Evolutionary conservation across 495 filamentous ascomycete genomes (phyloP).

Genomic region (Penicillium daleae): DNA sequence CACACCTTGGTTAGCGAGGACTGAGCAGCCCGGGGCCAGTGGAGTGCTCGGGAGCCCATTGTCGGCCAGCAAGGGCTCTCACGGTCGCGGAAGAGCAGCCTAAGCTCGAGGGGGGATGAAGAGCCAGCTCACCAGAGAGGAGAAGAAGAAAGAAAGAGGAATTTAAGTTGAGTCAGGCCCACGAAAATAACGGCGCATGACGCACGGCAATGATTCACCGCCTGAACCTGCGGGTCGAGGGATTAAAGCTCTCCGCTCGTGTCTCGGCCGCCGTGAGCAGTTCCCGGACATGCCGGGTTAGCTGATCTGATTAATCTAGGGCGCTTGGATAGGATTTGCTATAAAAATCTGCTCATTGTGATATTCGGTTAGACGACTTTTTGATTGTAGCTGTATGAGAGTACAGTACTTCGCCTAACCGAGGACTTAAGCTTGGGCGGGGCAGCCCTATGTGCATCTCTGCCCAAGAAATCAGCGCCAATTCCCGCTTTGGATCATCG

Average conservation of each 20-base stretch:
- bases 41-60: conserved; percentile 45
- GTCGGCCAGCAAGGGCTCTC: conserved; percentile 8
- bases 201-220: conserved; percentile 31
- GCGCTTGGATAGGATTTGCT: background rate
- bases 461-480: background rate
- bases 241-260: conserved; percentile 10
- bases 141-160: conserved; percentile 6
- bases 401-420: background rate
- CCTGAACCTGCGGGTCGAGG: conserved; percentile 24
- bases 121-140: conserved; percentile 2
- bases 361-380: background rate
- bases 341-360: background rate
- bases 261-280: background rate
- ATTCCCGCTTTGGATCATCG: background rate
- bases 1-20: conserved; percentile 38
- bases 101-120: conserved; percentile 1
- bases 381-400: background rate
- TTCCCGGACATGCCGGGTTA: background rate
- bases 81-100: conserved; percentile 7
- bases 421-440: conserved; percentile 2
- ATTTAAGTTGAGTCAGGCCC: conserved; percentile 17
- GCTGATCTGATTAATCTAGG: background rate
- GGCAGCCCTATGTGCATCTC: background rate
- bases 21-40: conserved; percentile 38
- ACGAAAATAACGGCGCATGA: conserved; percentile 27